phyloP scores from a whole-genome alignment of 2,329 filamentous ascomycete genomes.

The Fusarium devonianum region DNA sequence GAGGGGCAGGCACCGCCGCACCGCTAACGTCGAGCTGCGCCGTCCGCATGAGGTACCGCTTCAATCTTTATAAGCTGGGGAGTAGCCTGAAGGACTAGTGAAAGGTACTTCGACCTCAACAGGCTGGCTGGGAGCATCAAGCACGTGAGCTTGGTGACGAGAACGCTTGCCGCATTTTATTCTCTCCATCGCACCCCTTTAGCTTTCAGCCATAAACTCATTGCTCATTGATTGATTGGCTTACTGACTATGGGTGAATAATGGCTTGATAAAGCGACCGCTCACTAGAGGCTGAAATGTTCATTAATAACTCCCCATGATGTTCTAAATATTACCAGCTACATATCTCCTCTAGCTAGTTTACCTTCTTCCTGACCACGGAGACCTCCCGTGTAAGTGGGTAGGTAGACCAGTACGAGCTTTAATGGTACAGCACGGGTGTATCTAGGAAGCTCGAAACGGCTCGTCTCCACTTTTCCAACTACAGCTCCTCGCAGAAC shows the following conservation, averaged over 20 bases:
- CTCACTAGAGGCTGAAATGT: too few relatives aligned
- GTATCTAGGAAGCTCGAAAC: conserved; percentile 5
- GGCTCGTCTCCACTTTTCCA: conserved; percentile 24
- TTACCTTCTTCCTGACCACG: too few relatives aligned
- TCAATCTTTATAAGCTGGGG: conserved; percentile 11
- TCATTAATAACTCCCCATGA: too few relatives aligned
- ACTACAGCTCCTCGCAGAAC: conserved; percentile 32
- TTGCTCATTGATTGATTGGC: not conserved
- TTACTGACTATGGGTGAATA: conserved; percentile 14
- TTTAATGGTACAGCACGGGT: conserved; percentile 29
- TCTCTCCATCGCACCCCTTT: conserved; percentile 17
- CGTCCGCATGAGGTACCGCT: too few relatives aligned
- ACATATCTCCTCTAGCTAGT: too few relatives aligned
- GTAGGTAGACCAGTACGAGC: conserved; percentile 8
- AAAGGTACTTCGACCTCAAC: conserved; percentile 10
- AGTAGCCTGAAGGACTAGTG: conserved; percentile 20
- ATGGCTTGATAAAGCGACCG: too few relatives aligned
- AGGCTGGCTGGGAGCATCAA: conserved; percentile 2
- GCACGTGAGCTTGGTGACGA: conserved; percentile 31
- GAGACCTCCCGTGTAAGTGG: conserved; percentile 20
- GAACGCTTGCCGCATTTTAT: conserved; percentile 18
- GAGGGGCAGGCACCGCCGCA: conserved; percentile 29
- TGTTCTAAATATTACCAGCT: too few relatives aligned
- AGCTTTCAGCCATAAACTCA: conserved; percentile 6
- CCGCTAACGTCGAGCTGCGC: conserved; percentile 35